Percentiles rank a stretch among this genome's conserved stretches.
Conservation (phyloP, 1,284 basidiomycete genomes). For the Fistulinella staudtii region DNA sequence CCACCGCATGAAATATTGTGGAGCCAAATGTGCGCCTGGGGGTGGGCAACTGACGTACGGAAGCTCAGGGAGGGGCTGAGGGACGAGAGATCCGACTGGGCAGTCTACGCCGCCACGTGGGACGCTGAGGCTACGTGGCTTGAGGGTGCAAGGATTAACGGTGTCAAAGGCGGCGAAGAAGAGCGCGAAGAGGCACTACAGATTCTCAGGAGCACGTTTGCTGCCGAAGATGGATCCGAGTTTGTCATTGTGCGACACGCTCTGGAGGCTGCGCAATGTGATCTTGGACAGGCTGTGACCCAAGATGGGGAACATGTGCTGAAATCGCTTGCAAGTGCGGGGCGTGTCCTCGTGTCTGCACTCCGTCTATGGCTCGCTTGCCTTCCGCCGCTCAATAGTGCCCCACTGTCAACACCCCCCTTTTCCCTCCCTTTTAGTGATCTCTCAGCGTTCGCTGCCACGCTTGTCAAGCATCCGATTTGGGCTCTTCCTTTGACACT, state of each 20-base stretch:
- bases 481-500: slow-evolving; percentile 38
- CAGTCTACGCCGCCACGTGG: slow-evolving; percentile 51
- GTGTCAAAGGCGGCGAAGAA: slow-evolving; percentile 57
- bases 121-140: slow-evolving; percentile 62
- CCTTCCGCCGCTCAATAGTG: slow-evolving; percentile 38
- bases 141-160: slow-evolving; percentile 72
- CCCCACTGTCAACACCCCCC: slow-evolving; percentile 41
- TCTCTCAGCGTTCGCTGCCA: slow-evolving; percentile 50
- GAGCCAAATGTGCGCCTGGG: slow-evolving; percentile 78
- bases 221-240: slow-evolving; percentile 36
- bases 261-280: slow-evolving; percentile 11
- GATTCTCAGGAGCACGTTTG: slow-evolving; percentile 39
- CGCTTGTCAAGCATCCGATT: slow-evolving; percentile 46
- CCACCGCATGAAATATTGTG: slow-evolving; percentile 86
- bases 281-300: slow-evolving; percentile 4
- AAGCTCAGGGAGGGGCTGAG: slow-evolving; percentile 22
- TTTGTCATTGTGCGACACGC: slow-evolving; percentile 15
- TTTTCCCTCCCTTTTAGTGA: slow-evolving; percentile 54
- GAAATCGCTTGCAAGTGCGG: slow-evolving; percentile 7
- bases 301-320: slow-evolving; percentile 9
- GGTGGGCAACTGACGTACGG: slow-evolving; percentile 65
- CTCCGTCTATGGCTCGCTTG: slow-evolving; percentile 65
- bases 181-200: slow-evolving; percentile 47
- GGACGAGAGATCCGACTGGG: slow-evolving; percentile 13
- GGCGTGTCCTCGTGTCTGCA: slow-evolving; percentile 40